Percentiles rank a stretch among this genome's conserved stretches.
Conservation (phyloP, 140 eudicot species). For the Stevia rebaudiana region DNA sequence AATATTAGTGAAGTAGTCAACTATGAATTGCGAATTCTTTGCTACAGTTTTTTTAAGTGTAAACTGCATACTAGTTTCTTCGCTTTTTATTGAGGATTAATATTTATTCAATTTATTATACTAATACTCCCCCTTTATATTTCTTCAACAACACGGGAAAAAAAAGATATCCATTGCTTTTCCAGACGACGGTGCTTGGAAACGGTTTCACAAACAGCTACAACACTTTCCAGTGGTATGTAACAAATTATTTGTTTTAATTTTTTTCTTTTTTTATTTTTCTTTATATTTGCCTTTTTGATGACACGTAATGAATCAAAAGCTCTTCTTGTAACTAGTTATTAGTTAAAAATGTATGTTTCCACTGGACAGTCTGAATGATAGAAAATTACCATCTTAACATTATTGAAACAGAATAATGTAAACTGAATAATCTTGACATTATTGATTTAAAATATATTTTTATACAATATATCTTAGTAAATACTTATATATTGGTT, state of each 20-base stretch:
- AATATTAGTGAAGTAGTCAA: background rate
- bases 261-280: background rate
- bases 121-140: slow-evolving; percentile 1
- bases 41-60: background rate
- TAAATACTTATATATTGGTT: background rate
- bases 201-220: slow-evolving; percentile 94
- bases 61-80: slow-evolving; percentile 9
- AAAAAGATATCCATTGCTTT: slow-evolving; percentile 85
- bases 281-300: background rate
- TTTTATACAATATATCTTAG: no score
- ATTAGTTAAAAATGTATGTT: background rate
- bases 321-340: background rate
- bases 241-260: background rate
- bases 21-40: background rate
- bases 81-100: background rate
- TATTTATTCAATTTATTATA: background rate
- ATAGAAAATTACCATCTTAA: background rate
- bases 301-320: background rate
- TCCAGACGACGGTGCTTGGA: slow-evolving; percentile 99
- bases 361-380: background rate
- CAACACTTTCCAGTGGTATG: slow-evolving; percentile 96
- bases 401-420: no score
- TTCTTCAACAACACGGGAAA: background rate
- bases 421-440: no score
- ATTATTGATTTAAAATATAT: no score